These are phyloP conservation scores for Botryotinia calthae DNA, from an alignment of 2,329 filamentous ascomycete genomes.

Conservation along the genomic window DNA sequence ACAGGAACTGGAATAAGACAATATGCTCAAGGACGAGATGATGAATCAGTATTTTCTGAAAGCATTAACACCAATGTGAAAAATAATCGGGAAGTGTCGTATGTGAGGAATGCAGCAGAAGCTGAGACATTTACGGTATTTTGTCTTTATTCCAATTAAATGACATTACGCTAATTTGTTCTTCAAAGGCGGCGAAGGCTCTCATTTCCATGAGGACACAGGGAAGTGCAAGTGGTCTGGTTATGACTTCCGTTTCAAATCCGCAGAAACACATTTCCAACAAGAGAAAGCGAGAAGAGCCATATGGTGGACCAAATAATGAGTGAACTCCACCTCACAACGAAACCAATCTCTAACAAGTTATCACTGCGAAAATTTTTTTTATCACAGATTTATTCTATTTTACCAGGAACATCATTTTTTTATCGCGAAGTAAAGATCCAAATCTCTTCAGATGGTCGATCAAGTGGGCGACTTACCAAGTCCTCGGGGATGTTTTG, in stretches of 20 bases:
- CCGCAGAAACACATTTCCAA: background rate
- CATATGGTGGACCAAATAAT: too few species aligned
- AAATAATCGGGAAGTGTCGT: background rate
- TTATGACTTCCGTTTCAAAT: background rate
- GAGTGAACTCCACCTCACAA: background rate
- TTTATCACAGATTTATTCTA: background rate
- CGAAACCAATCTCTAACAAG: background rate
- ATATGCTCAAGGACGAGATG: fast-evolving
- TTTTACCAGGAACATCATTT: background rate
- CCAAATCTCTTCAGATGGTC: background rate
- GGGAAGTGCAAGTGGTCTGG: background rate
- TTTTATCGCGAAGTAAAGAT: background rate
- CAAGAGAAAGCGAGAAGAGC: background rate
- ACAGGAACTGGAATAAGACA: fast-evolving
- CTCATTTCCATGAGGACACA: background rate
- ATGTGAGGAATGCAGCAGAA: too few species aligned
- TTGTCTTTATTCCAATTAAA: fast-evolving
- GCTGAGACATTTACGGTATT: background rate
- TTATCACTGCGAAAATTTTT: background rate
- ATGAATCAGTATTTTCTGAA: fast-evolving
- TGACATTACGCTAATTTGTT: background rate
- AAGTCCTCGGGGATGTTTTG: background rate
- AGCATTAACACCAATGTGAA: background rate
- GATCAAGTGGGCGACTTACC: background rate
- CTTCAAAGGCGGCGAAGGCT: background rate